Conservation (phyloP, 2,329 filamentous ascomycete genomes). For the Fusarium temperatum region DNA sequence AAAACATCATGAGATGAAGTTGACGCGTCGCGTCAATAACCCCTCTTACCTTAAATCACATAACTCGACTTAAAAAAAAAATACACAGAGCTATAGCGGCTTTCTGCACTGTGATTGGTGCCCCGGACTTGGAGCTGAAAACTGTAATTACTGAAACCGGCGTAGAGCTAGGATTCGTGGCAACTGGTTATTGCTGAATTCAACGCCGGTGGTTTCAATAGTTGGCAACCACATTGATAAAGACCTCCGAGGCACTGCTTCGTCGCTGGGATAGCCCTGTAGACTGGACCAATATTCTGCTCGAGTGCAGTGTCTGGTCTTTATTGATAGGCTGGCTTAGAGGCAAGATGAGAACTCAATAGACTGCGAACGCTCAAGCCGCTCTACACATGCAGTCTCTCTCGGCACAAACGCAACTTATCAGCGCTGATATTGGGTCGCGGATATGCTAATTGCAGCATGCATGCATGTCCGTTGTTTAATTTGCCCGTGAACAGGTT, state of each 20-base stretch:
- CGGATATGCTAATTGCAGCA: conserved; percentile 21
- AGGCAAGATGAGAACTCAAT: conserved; percentile 21
- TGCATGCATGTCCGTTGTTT: conserved; percentile 37
- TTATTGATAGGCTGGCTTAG: conserved; percentile 23
- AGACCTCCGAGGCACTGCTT: conserved; percentile 19
- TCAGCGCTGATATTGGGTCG: conserved; percentile 17
- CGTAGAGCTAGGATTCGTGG: conserved; percentile 36
- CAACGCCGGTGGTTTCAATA: conserved; percentile 26
- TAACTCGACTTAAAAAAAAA: conserved; percentile 2
- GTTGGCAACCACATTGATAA: conserved; percentile 28
- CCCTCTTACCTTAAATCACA: conserved; percentile 20
- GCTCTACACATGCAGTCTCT: neutral
- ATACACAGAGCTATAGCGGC: conserved; percentile 6
- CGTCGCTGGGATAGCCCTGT: conserved; percentile 29
- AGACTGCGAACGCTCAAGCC: conserved; percentile 22
- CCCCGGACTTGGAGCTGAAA: conserved; percentile 21
- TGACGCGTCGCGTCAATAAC: conserved; percentile 27
- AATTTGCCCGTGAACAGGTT: conserved; percentile 29
- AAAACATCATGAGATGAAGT: conserved; percentile 30
- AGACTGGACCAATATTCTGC: neutral
- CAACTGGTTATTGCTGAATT: conserved; percentile 35
- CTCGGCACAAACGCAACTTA: conserved; percentile 11
- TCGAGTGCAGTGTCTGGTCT: neutral
- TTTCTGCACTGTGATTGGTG: conserved; percentile 31
- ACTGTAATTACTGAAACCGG: conserved; percentile 31